Conservation (phyloP, 768 basidiomycete genomes). For the Pleurotus platypus region DNA sequence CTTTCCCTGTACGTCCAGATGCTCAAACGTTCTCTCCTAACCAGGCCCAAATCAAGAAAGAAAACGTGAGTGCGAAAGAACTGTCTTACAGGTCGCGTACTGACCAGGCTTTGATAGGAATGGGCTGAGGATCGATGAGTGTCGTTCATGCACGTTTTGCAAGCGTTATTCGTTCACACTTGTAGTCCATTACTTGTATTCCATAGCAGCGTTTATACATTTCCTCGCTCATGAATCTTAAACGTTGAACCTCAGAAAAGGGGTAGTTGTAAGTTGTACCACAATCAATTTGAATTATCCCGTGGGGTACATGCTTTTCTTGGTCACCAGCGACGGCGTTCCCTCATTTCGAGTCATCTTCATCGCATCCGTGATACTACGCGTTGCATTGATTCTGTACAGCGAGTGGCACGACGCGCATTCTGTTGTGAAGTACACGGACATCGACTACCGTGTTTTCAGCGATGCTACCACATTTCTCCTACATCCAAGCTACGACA, state of each 20-base stretch:
- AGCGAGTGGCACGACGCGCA: slow-evolving; percentile 88
- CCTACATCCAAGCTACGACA: slow-evolving; percentile 42
- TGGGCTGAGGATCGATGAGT: slow-evolving; percentile 88
- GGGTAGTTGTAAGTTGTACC: no score
- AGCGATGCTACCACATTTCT: slow-evolving; percentile 83
- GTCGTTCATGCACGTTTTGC: neutral
- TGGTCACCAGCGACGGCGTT: slow-evolving; percentile 11
- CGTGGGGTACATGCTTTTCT: neutral
- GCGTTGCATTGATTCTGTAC: slow-evolving; percentile 72
- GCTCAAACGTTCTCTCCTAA: slow-evolving; percentile 9
- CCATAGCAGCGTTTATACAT: slow-evolving; percentile 10
- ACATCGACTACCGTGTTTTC: slow-evolving; percentile 95
- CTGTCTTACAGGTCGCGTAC: no score
- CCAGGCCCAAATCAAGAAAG: slow-evolving; percentile 98
- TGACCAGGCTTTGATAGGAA: slow-evolving; percentile 47
- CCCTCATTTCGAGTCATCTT: slow-evolving; percentile 51
- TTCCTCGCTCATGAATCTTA: slow-evolving; percentile 8
- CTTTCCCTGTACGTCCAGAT: slow-evolving; percentile 11
- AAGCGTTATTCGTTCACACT: neutral
- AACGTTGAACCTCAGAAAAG: no score
- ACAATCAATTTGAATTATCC: no score
- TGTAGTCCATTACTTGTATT: slow-evolving; percentile 1
- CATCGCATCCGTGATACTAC: slow-evolving; percentile 50
- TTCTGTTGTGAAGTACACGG: slow-evolving; percentile 92
- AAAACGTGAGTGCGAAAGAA: slow-evolving; percentile 68